Percentiles rank a stretch among this genome's conserved stretches.
These are phyloP conservation scores for Vitis cinerea DNA, from an alignment of 164 flowering plant species.

Conservation along the genomic window DNA sequence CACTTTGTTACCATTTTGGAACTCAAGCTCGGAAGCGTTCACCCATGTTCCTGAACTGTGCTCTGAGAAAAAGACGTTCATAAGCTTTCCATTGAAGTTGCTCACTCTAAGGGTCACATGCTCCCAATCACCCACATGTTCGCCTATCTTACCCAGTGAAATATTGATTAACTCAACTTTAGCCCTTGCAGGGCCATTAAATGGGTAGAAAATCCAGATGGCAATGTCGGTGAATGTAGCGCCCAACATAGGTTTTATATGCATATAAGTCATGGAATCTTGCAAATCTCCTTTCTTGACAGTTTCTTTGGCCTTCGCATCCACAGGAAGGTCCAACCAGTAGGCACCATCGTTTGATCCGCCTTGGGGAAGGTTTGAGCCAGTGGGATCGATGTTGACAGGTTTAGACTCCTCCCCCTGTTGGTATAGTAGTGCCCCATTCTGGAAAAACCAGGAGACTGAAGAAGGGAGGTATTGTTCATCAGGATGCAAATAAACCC, in stretches of 20 bases:
- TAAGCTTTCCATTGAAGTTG: constrained; percentile 50
- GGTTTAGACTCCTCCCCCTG: constrained; percentile 58
- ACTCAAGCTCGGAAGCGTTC: constrained; percentile 40
- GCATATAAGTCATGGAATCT: constrained; percentile 52
- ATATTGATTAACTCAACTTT: constrained; percentile 35
- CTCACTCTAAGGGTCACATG: constrained; percentile 56
- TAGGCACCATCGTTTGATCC: constrained; percentile 69
- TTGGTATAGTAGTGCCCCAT: constrained; percentile 60
- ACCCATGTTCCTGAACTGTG: constrained; percentile 59
- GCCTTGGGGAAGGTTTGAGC: constrained; percentile 81
- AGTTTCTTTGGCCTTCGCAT: constrained; percentile 34
- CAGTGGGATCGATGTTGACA: constrained; percentile 40
- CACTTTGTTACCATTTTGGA: constrained; percentile 29
- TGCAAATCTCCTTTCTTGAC: constrained; percentile 64
- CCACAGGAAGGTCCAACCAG: constrained; percentile 82
- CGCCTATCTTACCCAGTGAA: constrained; percentile 44
- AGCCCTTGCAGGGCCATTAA: constrained; percentile 56
- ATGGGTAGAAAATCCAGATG: constrained; percentile 79
- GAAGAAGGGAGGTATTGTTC: constrained; percentile 75
- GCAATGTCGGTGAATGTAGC: constrained; percentile 71
- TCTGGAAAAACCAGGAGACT: constrained; percentile 70
- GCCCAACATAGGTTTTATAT: constrained; percentile 73
- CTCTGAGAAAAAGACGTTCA: constrained; percentile 35
- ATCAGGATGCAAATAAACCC: constrained; percentile 71
- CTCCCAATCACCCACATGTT: constrained; percentile 74